phyloP scores from a whole-genome alignment of 2,329 filamentous ascomycete genomes.

The Epichloe hybrida region DNA sequence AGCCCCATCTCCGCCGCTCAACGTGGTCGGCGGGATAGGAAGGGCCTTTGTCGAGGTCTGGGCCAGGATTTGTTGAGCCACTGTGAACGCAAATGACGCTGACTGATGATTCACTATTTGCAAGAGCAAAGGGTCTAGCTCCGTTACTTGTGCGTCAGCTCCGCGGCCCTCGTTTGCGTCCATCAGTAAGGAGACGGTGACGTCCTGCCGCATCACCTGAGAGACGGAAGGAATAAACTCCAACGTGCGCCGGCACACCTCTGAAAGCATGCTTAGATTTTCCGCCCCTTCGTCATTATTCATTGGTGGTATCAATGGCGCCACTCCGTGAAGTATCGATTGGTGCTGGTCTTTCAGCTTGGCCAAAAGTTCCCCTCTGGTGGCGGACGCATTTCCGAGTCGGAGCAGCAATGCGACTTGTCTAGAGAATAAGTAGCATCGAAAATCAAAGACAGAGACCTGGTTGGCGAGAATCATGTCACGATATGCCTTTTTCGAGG shows the following conservation, averaged over 20 bases:
- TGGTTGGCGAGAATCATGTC: slow-evolving; percentile 89
- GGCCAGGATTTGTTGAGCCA: slow-evolving; percentile 61
- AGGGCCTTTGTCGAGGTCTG: slow-evolving; percentile 59
- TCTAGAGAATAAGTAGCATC: slow-evolving; percentile 82
- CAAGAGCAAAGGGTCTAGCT: slow-evolving; percentile 23
- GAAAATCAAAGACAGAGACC: slow-evolving; percentile 91
- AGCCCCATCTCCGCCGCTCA: slow-evolving; percentile 31
- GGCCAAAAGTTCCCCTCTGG: slow-evolving; percentile 46
- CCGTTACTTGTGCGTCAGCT: slow-evolving; percentile 12
- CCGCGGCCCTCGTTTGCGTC: slow-evolving; percentile 24
- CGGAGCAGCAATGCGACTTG: slow-evolving; percentile 73
- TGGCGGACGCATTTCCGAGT: slow-evolving; percentile 60
- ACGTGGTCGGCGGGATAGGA: slow-evolving; percentile 48
- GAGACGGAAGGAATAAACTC: slow-evolving; percentile 75
- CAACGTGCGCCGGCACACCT: slow-evolving; percentile 70
- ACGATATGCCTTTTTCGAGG: slow-evolving; percentile 67
- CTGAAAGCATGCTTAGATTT: slow-evolving; percentile 66
- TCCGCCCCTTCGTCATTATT: slow-evolving; percentile 49
- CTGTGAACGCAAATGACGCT: slow-evolving; percentile 63
- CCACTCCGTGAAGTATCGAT: slow-evolving; percentile 41
- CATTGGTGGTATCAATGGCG: slow-evolving; percentile 33
- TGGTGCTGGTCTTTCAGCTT: slow-evolving; percentile 51
- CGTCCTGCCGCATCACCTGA: slow-evolving; percentile 65
- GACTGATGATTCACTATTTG: slow-evolving; percentile 61
- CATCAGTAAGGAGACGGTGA: slow-evolving; percentile 45